Evolutionary conservation across 192 early-diverging fungal species (phyloP), one percentile per base, ranked within the genome.

Genomic region (Linnemannia hyalina): DNA sequence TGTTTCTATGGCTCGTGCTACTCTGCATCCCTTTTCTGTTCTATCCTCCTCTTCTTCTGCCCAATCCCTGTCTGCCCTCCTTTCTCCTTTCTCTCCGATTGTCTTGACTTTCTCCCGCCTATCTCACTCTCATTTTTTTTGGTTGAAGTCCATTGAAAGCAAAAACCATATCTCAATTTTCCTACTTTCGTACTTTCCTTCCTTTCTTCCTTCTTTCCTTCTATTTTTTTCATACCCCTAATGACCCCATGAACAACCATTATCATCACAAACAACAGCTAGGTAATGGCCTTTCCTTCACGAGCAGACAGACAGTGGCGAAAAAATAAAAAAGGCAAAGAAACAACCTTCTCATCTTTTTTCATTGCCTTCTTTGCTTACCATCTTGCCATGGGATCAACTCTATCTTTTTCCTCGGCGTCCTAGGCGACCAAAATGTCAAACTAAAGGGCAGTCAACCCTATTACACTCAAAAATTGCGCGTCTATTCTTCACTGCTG

Each of bases 211-310:
- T 11, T 18, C 16, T 26, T 23, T 11, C n/a, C n/a, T 26, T 57
- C 38, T 15, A 20, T 23, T 7, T 70, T 40, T 22, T 42, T n/a
- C 70, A 71, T 26, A 22, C 35, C 70, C 70, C 35, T 42, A 71
- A 41, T 42, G 23, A 41, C 70, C 70, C 18, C 70, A 71, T 41
- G 70, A 41, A 41, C 32, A 41, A 41, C 16, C 13, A 20, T 42
- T 71, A 41, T 41, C 41, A 41, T 71, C 41, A 71, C 60, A 65
- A 65, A 65, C 60, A 10, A 65, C 60, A 65, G n/a, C 26, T 65
- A 40, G 38, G 40, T 20, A 41, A 41, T 5, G 1, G 35, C 9
- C 29, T 29, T 4, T 16, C 10, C 60, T 65, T 32, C 2, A 65
- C 60, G 29, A 65, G 60, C 11, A 11, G 2, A 6, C 11, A 65